Percentiles rank a stretch among this genome's conserved stretches.
phyloP scores from a whole-genome alignment of 2,329 filamentous ascomycete species.

The Trichoderma aggressivum region DNA sequence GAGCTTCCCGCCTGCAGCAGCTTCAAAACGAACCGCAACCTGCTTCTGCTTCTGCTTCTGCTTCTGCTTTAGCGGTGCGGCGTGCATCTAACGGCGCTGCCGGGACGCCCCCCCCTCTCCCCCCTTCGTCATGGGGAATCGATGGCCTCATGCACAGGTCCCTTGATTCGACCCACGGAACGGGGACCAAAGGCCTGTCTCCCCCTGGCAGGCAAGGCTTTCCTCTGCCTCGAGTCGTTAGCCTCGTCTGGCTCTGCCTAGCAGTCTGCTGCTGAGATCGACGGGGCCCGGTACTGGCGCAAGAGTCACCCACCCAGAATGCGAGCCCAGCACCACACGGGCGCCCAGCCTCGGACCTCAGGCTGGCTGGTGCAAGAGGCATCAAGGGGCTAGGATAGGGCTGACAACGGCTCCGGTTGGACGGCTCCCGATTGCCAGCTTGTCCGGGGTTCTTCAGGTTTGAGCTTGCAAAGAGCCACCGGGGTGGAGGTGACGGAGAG shows the following conservation, averaged over 20 bases:
- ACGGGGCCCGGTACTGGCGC: conserved; percentile 13
- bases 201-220: conserved; percentile 16
- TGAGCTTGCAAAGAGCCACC: conserved; percentile 24
- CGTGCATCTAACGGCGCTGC: neutral
- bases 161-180: conserved; percentile 16
- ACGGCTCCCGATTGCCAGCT: conserved; percentile 19
- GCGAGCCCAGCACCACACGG: conserved; percentile 11
- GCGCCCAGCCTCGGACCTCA: conserved; percentile 17
- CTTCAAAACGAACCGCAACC: neutral
- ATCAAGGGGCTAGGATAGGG: conserved; percentile 20
- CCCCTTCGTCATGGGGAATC: neutral
- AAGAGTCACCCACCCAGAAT: conserved; percentile 4
- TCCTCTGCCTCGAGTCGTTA: conserved; percentile 17
- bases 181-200: neutral
- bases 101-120: neutral
- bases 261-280: conserved; percentile 16
- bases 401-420: conserved; percentile 20
- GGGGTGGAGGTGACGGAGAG: conserved; percentile 17
- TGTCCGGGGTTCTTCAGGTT: conserved; percentile 22
- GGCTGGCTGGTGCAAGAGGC: conserved; percentile 18
- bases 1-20: too few species aligned
- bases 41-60: neutral
- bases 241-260: conserved; percentile 17
- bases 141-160: conserved; percentile 12
- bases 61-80: neutral